Conservation (phyloP, 495 filamentous ascomycete genomes). For the Aspergillus sclerotioniger region DNA sequence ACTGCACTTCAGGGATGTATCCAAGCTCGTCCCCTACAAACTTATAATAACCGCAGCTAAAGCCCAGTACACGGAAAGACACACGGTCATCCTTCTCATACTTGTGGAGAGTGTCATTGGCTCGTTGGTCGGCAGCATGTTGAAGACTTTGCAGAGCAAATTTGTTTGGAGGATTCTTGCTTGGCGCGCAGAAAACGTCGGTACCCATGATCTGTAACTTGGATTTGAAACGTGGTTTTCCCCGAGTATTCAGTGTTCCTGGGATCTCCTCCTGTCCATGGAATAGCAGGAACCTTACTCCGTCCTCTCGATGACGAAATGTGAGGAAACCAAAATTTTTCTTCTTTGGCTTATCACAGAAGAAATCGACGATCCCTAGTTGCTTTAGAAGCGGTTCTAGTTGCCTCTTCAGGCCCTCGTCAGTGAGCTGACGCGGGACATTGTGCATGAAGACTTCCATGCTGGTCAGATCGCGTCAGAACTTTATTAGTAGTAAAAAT, state of each 20-base stretch:
- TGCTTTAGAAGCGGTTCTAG: slow-evolving; percentile 31
- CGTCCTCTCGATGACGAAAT: slow-evolving; percentile 30
- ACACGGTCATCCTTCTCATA: slow-evolving; percentile 5
- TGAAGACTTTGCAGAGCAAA: slow-evolving; percentile 38
- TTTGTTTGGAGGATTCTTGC: slow-evolving; percentile 35
- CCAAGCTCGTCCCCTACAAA: slow-evolving; percentile 37
- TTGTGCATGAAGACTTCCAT: slow-evolving; percentile 45
- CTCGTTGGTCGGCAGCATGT: slow-evolving; percentile 12
- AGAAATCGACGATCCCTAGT: slow-evolving; percentile 28
- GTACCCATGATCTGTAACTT: slow-evolving; percentile 38
- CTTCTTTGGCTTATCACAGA: slow-evolving; percentile 34
- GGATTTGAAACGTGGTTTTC: slow-evolving; percentile 6
- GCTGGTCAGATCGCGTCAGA: too few species aligned
- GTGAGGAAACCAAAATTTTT: slow-evolving; percentile 35
- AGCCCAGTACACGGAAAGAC: slow-evolving; percentile 25
- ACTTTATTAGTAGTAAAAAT: too few species aligned
- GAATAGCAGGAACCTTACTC: slow-evolving; percentile 28
- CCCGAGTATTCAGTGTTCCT: not conserved
- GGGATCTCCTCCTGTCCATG: slow-evolving; percentile 25
- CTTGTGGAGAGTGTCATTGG: not conserved
- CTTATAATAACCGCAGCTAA: slow-evolving; percentile 52
- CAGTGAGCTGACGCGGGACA: slow-evolving; percentile 31
- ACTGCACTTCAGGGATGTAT: slow-evolving; percentile 46
- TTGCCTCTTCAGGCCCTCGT: slow-evolving; percentile 32
- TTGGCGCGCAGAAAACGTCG: slow-evolving; percentile 40